Evolutionary conservation across 495 filamentous ascomycete genomes (phyloP), one percentile per base, ranked within the genome.

Genomic region (Penicillium pancosmium): DNA sequence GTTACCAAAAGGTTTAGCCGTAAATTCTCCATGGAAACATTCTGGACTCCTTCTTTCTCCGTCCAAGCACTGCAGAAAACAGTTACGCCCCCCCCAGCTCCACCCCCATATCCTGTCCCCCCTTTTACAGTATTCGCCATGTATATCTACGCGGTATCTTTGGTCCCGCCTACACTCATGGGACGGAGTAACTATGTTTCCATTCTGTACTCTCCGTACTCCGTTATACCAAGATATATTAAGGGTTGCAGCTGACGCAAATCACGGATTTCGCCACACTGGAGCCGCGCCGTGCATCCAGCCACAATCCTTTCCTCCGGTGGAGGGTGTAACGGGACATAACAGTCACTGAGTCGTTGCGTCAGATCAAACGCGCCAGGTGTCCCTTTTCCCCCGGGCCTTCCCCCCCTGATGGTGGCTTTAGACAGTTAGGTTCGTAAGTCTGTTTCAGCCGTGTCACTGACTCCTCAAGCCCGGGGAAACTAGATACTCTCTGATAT

Each of bases 21-120:
- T 44, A 50, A 47, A 56, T 60, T 51, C 41, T 44, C 40, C 19
- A 61, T 61, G 27, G 50, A 51, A 63, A 63, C 56, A 55, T 63
- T 66, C 56, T 66, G 54, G 64, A 63, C n/a, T 60, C 40, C 59
- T 61, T 61, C 59, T 56, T 36, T 55, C 23, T 58, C 44, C 51
- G n/a, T 58, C 36, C 34, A 48, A 18, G 50, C 56, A 52, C 46
- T 55, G 51, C 56, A 59, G 47, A 63, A 59, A 56, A 55, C 52
- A 55, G 49, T 56, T 38, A 56, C 34, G 38, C 40, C 27, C 25
- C 25, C 25, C 25, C 15, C 18, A 50, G 54, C 38, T 60, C 63
- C 63, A 66, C 60, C 63, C 60, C 59, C 53, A 57, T 63, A 61
- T 59, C 35, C 44, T 36, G n/a, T 44, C 53, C 41, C 38, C n/a